Evolutionary conservation across 108 stramenopile genomes (phyloP).

Genomic region (Fistulifera solaris): DNA sequence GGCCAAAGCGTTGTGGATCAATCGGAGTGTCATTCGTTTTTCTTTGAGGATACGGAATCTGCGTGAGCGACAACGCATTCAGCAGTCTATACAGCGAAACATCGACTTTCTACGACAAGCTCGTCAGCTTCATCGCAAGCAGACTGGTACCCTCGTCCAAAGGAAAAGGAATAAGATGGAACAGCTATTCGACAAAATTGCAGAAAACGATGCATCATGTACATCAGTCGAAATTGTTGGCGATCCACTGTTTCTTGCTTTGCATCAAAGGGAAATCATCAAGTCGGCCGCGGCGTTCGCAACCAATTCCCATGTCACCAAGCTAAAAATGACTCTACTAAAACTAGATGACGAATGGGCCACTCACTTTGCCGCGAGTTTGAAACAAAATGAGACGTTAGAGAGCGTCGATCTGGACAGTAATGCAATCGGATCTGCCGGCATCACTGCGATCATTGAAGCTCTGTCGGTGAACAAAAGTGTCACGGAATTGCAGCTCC

Average conservation of each 20-base stretch:
- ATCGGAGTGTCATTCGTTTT: conserved; percentile 24
- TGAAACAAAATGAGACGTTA: conserved; percentile 15
- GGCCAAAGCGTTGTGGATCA: conserved; percentile 26
- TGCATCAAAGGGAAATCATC: conserved; percentile 21
- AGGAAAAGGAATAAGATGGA: conserved; percentile 32
- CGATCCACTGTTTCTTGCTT: conserved; percentile 18
- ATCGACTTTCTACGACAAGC: conserved; percentile 34
- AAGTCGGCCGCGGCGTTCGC: conserved; percentile 26
- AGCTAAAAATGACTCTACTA: conserved; percentile 20
- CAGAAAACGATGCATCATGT: conserved; percentile 16
- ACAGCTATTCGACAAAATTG: conserved; percentile 24
- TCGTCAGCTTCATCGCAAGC: conserved; percentile 17
- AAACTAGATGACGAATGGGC: conserved; percentile 28
- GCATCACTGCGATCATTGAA: conserved; percentile 21
- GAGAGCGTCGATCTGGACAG: conserved; percentile 26
- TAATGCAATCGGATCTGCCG: conserved; percentile 22
- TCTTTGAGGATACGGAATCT: conserved; percentile 23
- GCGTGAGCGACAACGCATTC: conserved; percentile 26
- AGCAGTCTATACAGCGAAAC: conserved; percentile 25
- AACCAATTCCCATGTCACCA: conserved; percentile 22
- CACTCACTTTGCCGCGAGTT: conserved; percentile 14
- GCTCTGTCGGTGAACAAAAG: conserved; percentile 22
- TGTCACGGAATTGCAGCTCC: conserved; percentile 28
- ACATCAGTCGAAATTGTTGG: conserved; percentile 26
- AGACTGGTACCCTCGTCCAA: conserved; percentile 15